Conservation (phyloP, 1,284 basidiomycete species). For the Tilletia walkeri region DNA sequence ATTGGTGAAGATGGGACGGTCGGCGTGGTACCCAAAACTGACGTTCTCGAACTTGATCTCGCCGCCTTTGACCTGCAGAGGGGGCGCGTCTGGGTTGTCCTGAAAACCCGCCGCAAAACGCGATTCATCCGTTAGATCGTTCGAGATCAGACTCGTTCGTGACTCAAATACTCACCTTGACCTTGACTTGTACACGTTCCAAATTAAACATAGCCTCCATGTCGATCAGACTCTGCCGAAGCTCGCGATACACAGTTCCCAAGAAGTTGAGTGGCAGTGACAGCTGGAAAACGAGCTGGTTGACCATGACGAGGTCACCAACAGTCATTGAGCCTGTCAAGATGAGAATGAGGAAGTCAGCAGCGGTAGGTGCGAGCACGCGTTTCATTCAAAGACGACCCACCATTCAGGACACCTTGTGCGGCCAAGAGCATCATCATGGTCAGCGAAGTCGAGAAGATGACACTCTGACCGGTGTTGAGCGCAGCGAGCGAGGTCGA, state of each 20-base stretch:
- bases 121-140: not conserved
- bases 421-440: slow-evolving; percentile 95
- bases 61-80: slow-evolving; percentile 72
- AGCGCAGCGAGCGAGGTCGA: slow-evolving; percentile 88
- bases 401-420: slow-evolving; percentile 86
- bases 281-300: slow-evolving; percentile 97
- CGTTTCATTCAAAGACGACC: slow-evolving; percentile 26
- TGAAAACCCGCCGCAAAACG: slow-evolving; percentile 41
- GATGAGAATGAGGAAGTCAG: not conserved
- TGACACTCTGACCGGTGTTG: slow-evolving; percentile 94
- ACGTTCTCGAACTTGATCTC: slow-evolving; percentile 91
- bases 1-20: slow-evolving; percentile 83
- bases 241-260: slow-evolving; percentile 92
- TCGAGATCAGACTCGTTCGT: not conserved
- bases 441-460: slow-evolving; percentile 88
- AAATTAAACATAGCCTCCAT: slow-evolving; percentile 95
- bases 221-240: slow-evolving; percentile 89
- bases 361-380: not conserved
- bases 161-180: slow-evolving; percentile 60
- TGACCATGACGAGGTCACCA: slow-evolving; percentile 97
- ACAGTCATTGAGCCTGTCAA: slow-evolving; percentile 83
- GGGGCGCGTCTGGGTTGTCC: slow-evolving; percentile 70
- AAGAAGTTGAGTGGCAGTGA: slow-evolving; percentile 94
- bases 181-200: slow-evolving; percentile 75
- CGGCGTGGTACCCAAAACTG: slow-evolving; percentile 82